Evolutionary conservation across 441 rosid genomes (phyloP), one percentile per base, ranked within the genome.

Genomic region (Gossypium schwendimanii): DNA sequence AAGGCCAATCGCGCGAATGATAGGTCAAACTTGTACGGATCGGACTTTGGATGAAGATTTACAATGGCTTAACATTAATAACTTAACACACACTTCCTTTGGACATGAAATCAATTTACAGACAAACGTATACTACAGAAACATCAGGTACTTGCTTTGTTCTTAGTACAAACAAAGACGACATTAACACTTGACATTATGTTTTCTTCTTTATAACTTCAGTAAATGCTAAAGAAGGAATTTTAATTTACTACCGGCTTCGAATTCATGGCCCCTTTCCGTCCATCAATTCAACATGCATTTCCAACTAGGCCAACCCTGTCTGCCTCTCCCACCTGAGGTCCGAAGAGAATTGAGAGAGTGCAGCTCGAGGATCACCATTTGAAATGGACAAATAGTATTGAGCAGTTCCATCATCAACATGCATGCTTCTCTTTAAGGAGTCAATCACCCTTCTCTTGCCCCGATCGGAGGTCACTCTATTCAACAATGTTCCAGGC

Each of bases 351-450:
- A 82, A 87, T 62, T 89, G 77, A 0, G 84, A 81, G 73, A 94
- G 81, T 0, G 98, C 97, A 60, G 90, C 89, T 10, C 95, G 87
- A 0, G 89, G 98, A 55, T 91, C 86, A 3, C 95, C 97, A 68
- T 88, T 81, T 26, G 98, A 87, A 4, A 94, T 78, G 58, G 96
- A 87, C 78, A 88, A 75, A 73, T 94, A 94, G 82, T 94, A 94
- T 59, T 77, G 84, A 58, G 95, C 96, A 41, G 96, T 94, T 69
- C 84, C 95, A 76, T 91, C 97, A 73, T 94, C 95, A 4, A 88
- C 94, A 52, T 83, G 93, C 98, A 90, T 91, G 85, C 96, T 89
- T 85, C 96, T 86, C 82, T 77, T 88, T 41, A 94, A 64, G 8
- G 95, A 91, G 20, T 90, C 86, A 0, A 91, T 76, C 4, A 94